Evolutionary conservation across 495 filamentous ascomycete genomes (phyloP), one percentile per base, ranked within the genome.

Genomic region (Hypoxylon fuscum): DNA sequence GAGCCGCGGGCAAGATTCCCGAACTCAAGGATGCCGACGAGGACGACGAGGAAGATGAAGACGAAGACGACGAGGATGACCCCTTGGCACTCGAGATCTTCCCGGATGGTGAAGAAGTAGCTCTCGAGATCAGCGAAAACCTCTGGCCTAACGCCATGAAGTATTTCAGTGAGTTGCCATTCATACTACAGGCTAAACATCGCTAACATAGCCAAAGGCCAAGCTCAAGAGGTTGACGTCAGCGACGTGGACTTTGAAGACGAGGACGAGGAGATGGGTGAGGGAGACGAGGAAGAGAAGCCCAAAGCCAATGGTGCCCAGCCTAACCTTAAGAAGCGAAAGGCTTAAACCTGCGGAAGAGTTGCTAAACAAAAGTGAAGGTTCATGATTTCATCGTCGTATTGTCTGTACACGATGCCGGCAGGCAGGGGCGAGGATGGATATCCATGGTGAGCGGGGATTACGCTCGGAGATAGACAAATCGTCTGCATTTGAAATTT

Each of bases 81-180:
- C 79, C 81, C 21, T 72, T 81, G 12, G 79, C 81, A 1, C 77
- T 87, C 14, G 92, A 97, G 74, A 87, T 94, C 52, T 96, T 92
- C 79, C 87, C 87, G 1, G 81, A 82, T 20, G 94, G 91, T 3
- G 91, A 95, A 50, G 87, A 91, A 56, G 62, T 97, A 12, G 93
- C 93, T 15, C 80, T 93, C 52, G 77, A 87, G 22, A 76, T 97
- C 62, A 85, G 90, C 17, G 93, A 97, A 59, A 93, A 97, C 59
- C 78, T 97, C 43, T 98, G 88, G 87, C 88, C 91, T 21, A 83
- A 86, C 48, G 94, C 94, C 21, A 83, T 96, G 68, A 93, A 91
- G 71, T 93, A 93, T 72, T 98, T 93, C 73, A 90, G 92, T 96
- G 77, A 74, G 90, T 86, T 25, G 9, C 14, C 14, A 14, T 23